phyloP scores from a whole-genome alignment of 2,329 filamentous ascomycete genomes.

The Fusarium staphyleae region DNA sequence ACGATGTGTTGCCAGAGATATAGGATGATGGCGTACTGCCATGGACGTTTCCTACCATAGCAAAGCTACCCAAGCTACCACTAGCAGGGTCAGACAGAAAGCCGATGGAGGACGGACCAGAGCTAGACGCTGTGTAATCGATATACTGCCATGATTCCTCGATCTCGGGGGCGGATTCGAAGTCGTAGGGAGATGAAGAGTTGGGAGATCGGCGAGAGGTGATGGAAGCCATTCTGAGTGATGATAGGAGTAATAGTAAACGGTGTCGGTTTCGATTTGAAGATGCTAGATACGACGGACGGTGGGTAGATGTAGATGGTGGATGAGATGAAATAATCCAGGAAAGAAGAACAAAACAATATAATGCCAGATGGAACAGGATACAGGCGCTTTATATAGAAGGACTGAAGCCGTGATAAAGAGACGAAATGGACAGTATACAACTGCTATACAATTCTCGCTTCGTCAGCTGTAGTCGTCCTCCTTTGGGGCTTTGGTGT shows the following conservation, averaged over 20 bases:
- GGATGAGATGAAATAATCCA: not conserved
- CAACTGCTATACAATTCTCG: not conserved
- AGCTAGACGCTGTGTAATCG: conserved; percentile 47
- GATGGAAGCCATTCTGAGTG: conserved; percentile 48
- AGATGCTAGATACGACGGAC: conserved; percentile 1
- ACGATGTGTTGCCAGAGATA: conserved; percentile 12
- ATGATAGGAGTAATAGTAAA: not conserved
- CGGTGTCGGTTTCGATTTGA: not conserved
- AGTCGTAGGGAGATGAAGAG: conserved; percentile 49
- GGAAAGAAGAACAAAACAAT: not conserved
- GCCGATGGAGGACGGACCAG: conserved; percentile 50
- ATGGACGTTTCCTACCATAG: conserved; percentile 51
- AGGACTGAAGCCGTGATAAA: not conserved
- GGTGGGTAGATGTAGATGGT: not conserved
- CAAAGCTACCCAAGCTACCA: conserved; percentile 59
- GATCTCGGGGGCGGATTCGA: conserved; percentile 48
- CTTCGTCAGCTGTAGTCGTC: conserved; percentile 7
- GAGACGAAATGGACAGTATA: not conserved
- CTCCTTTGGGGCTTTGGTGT: not conserved
- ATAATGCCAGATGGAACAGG: not conserved
- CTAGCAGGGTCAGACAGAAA: conserved; percentile 60
- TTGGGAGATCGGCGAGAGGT: conserved; percentile 51
- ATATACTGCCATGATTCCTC: conserved; percentile 57
- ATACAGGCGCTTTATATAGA: conserved; percentile 4
- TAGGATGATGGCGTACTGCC: conserved; percentile 29